phyloP scores from a whole-genome alignment of 495 filamentous ascomycete genomes.

The Penicillium samsonianum region DNA sequence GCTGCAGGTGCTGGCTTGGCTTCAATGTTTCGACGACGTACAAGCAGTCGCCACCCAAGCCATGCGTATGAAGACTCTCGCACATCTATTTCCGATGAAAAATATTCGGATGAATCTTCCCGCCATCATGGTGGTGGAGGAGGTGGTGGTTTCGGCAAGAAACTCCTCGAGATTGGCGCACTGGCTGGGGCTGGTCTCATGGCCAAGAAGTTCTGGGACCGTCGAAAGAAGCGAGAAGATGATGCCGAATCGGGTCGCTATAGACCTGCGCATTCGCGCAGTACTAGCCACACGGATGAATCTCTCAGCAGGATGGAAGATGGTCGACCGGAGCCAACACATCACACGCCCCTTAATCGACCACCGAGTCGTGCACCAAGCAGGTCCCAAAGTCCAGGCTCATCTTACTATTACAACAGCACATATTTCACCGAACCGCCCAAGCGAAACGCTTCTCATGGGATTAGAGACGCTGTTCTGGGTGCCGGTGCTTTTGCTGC shows the following conservation, averaged over 20 bases:
- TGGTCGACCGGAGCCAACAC: conserved; percentile 41
- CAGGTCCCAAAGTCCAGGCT: conserved; percentile 45
- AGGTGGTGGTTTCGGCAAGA: conserved; percentile 61
- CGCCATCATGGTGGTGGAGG: conserved; percentile 24
- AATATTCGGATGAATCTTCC: conserved; percentile 53
- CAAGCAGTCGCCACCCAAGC: conserved; percentile 36
- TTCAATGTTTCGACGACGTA: conserved; percentile 55
- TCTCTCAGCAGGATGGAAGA: conserved; percentile 47
- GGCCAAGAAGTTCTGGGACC: conserved; percentile 63
- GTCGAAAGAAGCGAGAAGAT: conserved; percentile 55
- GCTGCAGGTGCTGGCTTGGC: conserved; percentile 63
- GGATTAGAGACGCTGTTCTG: conserved; percentile 58
- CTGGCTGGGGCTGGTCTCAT: conserved; percentile 65
- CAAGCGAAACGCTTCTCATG: conserved; percentile 46
- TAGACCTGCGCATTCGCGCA: conserved; percentile 44
- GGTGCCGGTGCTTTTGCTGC: conserved; percentile 67
- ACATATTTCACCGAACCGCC: conserved; percentile 45
- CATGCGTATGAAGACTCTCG: conserved; percentile 44
- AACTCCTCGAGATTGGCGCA: conserved; percentile 66
- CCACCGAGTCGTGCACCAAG: conserved; percentile 43
- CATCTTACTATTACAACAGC: conserved; percentile 47
- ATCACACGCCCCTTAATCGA: conserved; percentile 44
- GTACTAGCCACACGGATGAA: conserved; percentile 46
- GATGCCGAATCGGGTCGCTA: conserved; percentile 57
- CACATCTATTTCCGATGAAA: conserved; percentile 62